These are phyloP conservation scores for Trypanosomatidae sp. DNA, from an alignment of 208 protist species.

Conservation along the genomic window DNA sequence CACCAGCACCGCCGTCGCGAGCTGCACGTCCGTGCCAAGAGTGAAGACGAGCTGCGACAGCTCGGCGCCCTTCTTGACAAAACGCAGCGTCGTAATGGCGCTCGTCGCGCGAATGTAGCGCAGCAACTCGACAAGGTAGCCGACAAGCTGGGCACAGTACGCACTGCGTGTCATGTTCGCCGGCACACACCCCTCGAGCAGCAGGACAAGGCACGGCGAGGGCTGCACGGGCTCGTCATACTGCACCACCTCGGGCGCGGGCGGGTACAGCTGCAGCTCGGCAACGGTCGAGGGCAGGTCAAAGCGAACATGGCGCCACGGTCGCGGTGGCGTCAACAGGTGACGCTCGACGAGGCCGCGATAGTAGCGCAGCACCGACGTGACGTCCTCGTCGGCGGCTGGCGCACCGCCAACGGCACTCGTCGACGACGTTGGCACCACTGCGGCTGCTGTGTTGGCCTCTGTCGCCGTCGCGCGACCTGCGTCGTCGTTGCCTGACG, in stretches of 20 bases:
- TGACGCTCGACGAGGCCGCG: slow-evolving; percentile 23
- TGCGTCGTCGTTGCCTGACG: background rate
- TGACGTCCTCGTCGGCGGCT: slow-evolving; percentile 6
- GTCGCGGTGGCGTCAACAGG: slow-evolving; percentile 35
- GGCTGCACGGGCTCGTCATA: slow-evolving; percentile 16
- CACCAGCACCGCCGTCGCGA: slow-evolving; percentile 36
- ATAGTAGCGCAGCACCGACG: slow-evolving; percentile 35
- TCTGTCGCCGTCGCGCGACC: background rate
- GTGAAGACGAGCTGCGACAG: slow-evolving; percentile 64
- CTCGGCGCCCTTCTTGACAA: slow-evolving; percentile 60
- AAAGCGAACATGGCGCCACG: slow-evolving; percentile 59
- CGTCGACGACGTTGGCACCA: too few relatives aligned
- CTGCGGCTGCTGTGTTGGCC: too few relatives aligned
- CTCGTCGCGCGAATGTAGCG: slow-evolving; percentile 40
- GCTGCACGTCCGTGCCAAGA: slow-evolving; percentile 34
- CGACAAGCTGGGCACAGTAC: slow-evolving; percentile 59
- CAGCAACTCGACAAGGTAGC: slow-evolving; percentile 70
- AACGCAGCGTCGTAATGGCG: slow-evolving; percentile 65
- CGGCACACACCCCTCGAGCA: slow-evolving; percentile 37
- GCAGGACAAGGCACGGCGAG: slow-evolving; percentile 42
- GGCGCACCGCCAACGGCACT: too few relatives aligned
- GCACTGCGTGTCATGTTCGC: slow-evolving; percentile 43
- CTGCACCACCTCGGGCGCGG: slow-evolving; percentile 32
- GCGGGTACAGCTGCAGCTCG: slow-evolving; percentile 54
- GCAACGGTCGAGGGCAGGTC: slow-evolving; percentile 62